Base-by-base conservation (phyloP, 352 stramenopile species). In the Peronospora tabacina region DNA sequence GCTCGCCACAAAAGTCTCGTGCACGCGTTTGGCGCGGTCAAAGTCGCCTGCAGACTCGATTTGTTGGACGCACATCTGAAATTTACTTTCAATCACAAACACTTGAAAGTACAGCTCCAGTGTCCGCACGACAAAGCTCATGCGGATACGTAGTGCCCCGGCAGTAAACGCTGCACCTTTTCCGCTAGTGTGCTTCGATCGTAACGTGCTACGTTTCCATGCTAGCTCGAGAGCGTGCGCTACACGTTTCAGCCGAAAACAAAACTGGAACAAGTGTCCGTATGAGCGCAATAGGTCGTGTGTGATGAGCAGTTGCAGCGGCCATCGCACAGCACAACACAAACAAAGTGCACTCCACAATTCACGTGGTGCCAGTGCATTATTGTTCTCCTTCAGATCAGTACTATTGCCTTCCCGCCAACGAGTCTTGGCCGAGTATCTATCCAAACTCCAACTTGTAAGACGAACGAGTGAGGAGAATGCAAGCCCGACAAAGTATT, bases 41-140 rank as follows among this genome's bases (percentile, higher is more conserved):
- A 88, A 87, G 48, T 91, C 75, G 0, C 57, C 19, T 13, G 75
- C 69, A 1, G 45, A 48, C 7, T 72, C 51, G 19, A 88, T 66
- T n/a, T 86, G 63, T 2, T 52, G 44, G 19, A 85, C 40, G 28
- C 71, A 86, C 53, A 81, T 73, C 24, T 60, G 58, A 40, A 82
- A 89, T 38, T 60, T 74, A 41, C 55, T 66, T 50, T 89, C 73
- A 49, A 91, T 76, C 35, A 91, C 78, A 47, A 82, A 82, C 34
- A 91, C 68, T 29, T 91, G 78, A 38, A 88, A 88, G 44, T 89
- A 72, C 30, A 86, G 56, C 60, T 84, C 66, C 0, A 91, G 47
- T 28, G 80, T 85, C 26, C 74, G 78, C 16, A 91, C 57, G 13
- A 87, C 81, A 42, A 87, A 88, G 44, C 65, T 82, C 75, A 91